phyloP scores from a whole-genome alignment of 495 filamentous ascomycete genomes.

The Aspergillus nidulans region DNA sequence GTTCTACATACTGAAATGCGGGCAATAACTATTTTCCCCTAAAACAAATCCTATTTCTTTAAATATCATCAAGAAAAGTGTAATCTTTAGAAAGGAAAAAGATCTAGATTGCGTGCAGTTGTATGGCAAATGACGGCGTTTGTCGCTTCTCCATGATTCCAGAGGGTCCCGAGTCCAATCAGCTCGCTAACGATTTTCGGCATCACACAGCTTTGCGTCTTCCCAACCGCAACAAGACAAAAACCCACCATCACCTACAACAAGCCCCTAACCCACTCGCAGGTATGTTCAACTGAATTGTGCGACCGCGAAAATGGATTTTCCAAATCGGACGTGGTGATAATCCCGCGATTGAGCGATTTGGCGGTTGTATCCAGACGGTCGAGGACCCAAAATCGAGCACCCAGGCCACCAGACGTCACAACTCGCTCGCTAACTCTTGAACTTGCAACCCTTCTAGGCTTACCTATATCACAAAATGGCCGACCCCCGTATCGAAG shows the following conservation, averaged over 20 bases:
- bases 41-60: background rate
- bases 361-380: conserved; percentile 19
- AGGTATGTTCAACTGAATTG: conserved; percentile 36
- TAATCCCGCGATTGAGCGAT: conserved; percentile 30
- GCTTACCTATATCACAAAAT: conserved; percentile 54
- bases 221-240: conserved; percentile 38
- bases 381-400: conserved; percentile 12
- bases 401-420: conserved; percentile 10
- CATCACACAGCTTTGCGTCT: conserved; percentile 43
- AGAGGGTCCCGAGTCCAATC: conserved; percentile 29
- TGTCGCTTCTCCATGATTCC: conserved; percentile 15
- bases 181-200: conserved; percentile 51
- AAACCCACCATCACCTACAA: conserved; percentile 38
- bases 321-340: conserved; percentile 22
- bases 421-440: conserved; percentile 18
- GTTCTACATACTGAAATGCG: conserved; percentile 19
- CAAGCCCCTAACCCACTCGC: conserved; percentile 28
- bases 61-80: background rate
- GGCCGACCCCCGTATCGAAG: conserved; percentile 97
- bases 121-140: conserved; percentile 26
- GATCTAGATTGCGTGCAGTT: background rate
- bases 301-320: conserved; percentile 19
- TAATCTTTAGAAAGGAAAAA: background rate
- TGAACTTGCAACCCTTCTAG: conserved; percentile 22
- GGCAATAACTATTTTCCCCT: conserved; percentile 13